Percentiles rank a stretch among this genome's conserved stretches.
These are phyloP conservation scores for Auxenochlorella pyrenoidosa DNA, from an alignment of 139 green algal genomes.

Conservation along the genomic window DNA sequence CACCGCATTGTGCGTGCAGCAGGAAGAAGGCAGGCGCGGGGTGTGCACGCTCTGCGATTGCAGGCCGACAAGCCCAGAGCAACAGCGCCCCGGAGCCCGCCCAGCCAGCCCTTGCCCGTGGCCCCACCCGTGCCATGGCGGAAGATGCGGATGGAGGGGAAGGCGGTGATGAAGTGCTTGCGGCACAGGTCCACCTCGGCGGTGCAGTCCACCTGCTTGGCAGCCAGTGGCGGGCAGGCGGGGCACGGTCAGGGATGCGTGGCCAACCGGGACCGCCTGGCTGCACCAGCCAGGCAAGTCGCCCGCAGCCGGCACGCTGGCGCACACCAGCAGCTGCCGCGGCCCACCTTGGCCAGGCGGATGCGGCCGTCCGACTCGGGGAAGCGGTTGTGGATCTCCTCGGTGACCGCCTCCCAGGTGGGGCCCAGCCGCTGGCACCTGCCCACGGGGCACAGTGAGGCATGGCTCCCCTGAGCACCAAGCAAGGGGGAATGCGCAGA, in stretches of 20 bases:
- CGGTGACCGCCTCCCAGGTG: constrained; percentile 92
- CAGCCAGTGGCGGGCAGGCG: background rate
- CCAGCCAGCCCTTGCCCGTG: constrained; percentile 38
- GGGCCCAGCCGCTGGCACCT: constrained; percentile 91
- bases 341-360: constrained; percentile 88
- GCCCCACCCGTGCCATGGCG: constrained; percentile 86
- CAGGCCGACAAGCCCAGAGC: too few relatives aligned
- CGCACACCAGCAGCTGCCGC: background rate
- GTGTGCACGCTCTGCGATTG: too few relatives aligned
- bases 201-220: constrained; percentile 90
- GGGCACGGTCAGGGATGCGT: too few relatives aligned
- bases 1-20: too few relatives aligned
- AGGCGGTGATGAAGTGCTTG: constrained; percentile 91
- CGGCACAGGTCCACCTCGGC: constrained; percentile 85
- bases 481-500: background rate
- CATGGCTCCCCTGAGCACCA: background rate
- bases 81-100: background rate
- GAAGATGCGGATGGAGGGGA: constrained; percentile 96
- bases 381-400: constrained; percentile 89
- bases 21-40: too few relatives aligned
- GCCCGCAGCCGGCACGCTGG: too few relatives aligned
- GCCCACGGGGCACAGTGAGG: background rate
- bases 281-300: too few relatives aligned
- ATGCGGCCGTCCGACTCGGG: constrained; percentile 88
- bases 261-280: too few relatives aligned